Evolutionary conservation across 306 rosid genomes (phyloP).

Genomic region (Quercus variabilis): DNA sequence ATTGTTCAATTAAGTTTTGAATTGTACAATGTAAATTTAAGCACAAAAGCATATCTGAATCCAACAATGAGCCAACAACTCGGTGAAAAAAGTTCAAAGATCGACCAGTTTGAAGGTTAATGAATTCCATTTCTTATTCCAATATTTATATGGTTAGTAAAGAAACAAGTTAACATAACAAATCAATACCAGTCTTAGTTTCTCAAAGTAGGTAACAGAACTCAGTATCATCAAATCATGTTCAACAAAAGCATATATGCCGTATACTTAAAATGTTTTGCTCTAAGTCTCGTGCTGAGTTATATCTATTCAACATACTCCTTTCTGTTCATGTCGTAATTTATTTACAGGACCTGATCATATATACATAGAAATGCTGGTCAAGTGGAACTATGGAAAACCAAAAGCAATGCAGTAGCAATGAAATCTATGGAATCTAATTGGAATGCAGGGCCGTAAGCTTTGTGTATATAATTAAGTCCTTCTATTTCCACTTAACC

Average conservation of each 20-base stretch:
- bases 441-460: background rate
- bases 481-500: slow-evolving; percentile 21
- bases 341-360: background rate
- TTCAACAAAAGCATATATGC: background rate
- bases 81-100: too few species aligned
- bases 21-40: too few species aligned
- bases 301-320: background rate
- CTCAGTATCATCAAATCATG: background rate
- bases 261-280: background rate
- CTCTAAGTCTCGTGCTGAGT: background rate
- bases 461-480: background rate
- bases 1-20: too few species aligned
- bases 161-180: background rate
- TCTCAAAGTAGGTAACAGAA: background rate
- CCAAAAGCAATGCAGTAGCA: background rate
- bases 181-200: background rate
- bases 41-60: too few species aligned
- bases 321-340: background rate
- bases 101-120: too few species aligned
- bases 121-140: too few species aligned
- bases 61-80: too few species aligned
- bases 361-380: background rate
- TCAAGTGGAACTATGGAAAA: background rate
- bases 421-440: background rate
- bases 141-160: too few species aligned